Percentiles rank a stretch among this genome's conserved stretches.
These are phyloP conservation scores for Saccharomycopsis fodiens DNA, from an alignment of 805 yeast genomes.

Conservation along the genomic window DNA sequence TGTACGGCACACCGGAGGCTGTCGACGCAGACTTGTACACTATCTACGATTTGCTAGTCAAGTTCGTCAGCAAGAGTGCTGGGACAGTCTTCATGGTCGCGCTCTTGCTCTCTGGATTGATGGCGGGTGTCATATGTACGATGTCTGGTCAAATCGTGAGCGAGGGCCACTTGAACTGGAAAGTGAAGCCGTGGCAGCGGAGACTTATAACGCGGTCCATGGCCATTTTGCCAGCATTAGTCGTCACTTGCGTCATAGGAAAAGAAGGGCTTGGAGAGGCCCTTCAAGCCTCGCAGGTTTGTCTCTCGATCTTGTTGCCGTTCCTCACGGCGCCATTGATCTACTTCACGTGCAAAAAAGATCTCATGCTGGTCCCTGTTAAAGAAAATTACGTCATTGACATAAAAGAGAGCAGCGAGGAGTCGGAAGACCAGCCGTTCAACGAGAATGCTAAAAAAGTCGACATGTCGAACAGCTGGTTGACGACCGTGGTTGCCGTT, in stretches of 20 bases:
- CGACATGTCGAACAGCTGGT: slow-evolving; percentile 58
- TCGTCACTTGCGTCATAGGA: slow-evolving; percentile 66
- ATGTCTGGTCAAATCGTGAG: slow-evolving; percentile 85
- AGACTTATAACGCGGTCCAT: slow-evolving; percentile 70
- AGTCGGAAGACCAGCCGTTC: not conserved
- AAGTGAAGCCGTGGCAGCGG: slow-evolving; percentile 69
- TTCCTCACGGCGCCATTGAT: slow-evolving; percentile 80
- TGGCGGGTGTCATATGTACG: slow-evolving; percentile 90
- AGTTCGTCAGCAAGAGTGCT: slow-evolving; percentile 60
- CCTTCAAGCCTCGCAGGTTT: slow-evolving; percentile 80
- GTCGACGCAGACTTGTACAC: slow-evolving; percentile 75
- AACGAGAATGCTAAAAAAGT: slow-evolving; percentile 25
- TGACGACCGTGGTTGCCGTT: slow-evolving; percentile 43
- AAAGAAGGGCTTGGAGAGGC: slow-evolving; percentile 63
- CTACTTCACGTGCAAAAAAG: slow-evolving; percentile 65
- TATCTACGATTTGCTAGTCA: slow-evolving; percentile 57
- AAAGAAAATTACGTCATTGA: slow-evolving; percentile 16
- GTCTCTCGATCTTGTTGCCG: slow-evolving; percentile 74
- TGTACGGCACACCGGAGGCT: slow-evolving; percentile 65
- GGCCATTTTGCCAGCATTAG: slow-evolving; percentile 74
- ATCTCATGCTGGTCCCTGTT: slow-evolving; percentile 51
- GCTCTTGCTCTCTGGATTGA: slow-evolving; percentile 74
- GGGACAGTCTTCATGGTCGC: slow-evolving; percentile 86
- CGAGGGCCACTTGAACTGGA: slow-evolving; percentile 87
- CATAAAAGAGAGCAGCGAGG: not conserved